phyloP scores from a whole-genome alignment of 805 yeast genomes.

The Kodamaea jinghongensis region DNA sequence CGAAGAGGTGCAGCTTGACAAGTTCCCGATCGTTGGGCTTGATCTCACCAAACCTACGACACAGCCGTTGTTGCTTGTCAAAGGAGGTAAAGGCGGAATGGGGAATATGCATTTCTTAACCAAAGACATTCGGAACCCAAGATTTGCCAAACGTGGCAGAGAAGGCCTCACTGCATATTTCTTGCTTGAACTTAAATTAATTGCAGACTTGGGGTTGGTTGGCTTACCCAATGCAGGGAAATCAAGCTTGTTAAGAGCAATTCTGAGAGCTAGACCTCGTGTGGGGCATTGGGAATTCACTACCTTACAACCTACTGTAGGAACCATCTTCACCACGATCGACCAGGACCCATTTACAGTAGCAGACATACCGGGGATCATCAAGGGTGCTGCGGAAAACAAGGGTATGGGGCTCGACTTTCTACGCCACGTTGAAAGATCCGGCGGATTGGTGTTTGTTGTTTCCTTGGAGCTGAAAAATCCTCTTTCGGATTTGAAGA shows the following conservation, averaged over 20 bases:
- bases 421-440: conserved; percentile 86
- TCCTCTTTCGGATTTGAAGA: conserved; percentile 64
- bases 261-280: conserved; percentile 84
- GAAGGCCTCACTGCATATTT: conserved; percentile 63
- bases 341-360: conserved; percentile 78
- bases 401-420: conserved; percentile 94
- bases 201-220: conserved; percentile 92
- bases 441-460: conserved; percentile 86
- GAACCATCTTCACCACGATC: conserved; percentile 70
- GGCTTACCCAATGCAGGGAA: conserved; percentile 98
- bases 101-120: conserved; percentile 96
- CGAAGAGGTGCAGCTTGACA: conserved; percentile 61
- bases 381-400: conserved; percentile 80
- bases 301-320: conserved; percentile 86
- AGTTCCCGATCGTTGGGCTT: conserved; percentile 77
- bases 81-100: conserved; percentile 92
- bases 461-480: conserved; percentile 65
- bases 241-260: conserved; percentile 80
- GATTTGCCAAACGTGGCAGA: conserved; percentile 83
- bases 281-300: conserved; percentile 98
- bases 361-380: conserved; percentile 96
- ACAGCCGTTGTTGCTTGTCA: conserved; percentile 64
- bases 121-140: conserved; percentile 78
- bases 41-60: conserved; percentile 64
- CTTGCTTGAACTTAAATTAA: conserved; percentile 76